Evolutionary conservation across 495 filamentous ascomycete species (phyloP).

Genomic region (Staphylotrichum tortipilum): DNA sequence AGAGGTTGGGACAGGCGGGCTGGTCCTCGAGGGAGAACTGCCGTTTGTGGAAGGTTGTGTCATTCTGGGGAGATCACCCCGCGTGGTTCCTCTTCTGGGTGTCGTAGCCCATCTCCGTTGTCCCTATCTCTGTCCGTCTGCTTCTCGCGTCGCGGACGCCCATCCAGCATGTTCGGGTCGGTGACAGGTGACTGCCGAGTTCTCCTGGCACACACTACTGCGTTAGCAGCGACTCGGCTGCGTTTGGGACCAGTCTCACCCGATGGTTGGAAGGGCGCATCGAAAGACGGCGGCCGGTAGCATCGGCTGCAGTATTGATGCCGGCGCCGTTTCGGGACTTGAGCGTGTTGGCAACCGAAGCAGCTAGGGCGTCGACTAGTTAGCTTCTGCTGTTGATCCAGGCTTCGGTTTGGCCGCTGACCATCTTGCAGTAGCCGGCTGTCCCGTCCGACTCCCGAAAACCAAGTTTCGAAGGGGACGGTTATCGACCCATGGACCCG

Average conservation of each 20-base stretch:
- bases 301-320: background rate
- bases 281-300: background rate
- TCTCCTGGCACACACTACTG: no score
- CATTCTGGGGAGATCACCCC: no score
- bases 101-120: no score
- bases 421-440: constrained; percentile 4
- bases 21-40: background rate
- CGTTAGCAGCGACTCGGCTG: background rate
- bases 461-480: background rate
- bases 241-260: background rate
- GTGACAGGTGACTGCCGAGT: no score
- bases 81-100: no score
- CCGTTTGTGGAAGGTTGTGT: background rate
- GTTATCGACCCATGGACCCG: background rate
- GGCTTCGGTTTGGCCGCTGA: background rate
- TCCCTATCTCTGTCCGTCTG: no score
- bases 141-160: no score
- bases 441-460: background rate
- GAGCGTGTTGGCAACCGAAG: background rate
- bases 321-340: background rate
- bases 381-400: background rate
- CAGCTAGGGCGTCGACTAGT: no score
- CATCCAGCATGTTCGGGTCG: no score
- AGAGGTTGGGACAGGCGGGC: no score
- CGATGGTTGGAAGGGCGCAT: background rate